A percentile compares a stretch with the other conserved stretches of the same genome.
These are phyloP conservation scores for Phytopythium ostracodes DNA, from an alignment of 352 stramenopile species.

Conservation along the genomic window DNA sequence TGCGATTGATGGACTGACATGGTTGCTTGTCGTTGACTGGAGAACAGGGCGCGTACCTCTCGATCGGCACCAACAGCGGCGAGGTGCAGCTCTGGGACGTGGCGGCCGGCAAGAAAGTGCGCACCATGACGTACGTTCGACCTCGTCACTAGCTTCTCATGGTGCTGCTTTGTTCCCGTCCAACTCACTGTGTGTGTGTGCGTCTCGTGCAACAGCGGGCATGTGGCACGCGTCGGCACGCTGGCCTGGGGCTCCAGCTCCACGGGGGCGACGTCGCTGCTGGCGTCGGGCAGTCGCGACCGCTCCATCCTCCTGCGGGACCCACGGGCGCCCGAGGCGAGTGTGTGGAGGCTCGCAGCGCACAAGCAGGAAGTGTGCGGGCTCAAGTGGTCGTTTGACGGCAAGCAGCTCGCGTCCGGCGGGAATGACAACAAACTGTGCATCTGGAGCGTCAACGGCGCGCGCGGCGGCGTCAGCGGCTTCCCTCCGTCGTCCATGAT, in stretches of 20 bases:
- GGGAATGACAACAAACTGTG: slow-evolving; percentile 99
- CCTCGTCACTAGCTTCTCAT: not conserved
- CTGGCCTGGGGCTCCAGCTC: slow-evolving; percentile 89
- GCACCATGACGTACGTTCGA: slow-evolving; percentile 78
- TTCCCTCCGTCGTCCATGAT: slow-evolving; percentile 21
- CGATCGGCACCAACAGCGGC: slow-evolving; percentile 92
- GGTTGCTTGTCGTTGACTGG: not conserved
- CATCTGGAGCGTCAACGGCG: slow-evolving; percentile 90
- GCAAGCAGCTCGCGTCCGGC: slow-evolving; percentile 88
- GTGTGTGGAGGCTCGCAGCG: slow-evolving; percentile 50
- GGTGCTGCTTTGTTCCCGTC: not conserved
- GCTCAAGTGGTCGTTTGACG: slow-evolving; percentile 96
- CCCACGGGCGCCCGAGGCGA: slow-evolving; percentile 63
- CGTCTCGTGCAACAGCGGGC: slow-evolving; percentile 44
- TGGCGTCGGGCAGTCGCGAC: slow-evolving; percentile 95
- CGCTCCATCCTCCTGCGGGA: slow-evolving; percentile 93
- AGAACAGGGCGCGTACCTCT: slow-evolving; percentile 84
- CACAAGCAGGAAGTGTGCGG: slow-evolving; percentile 93
- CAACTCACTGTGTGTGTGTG: not conserved
- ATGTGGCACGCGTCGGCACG: slow-evolving; percentile 91
- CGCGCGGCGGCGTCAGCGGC: slow-evolving; percentile 8
- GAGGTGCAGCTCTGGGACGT: slow-evolving; percentile 96
- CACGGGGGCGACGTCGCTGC: slow-evolving; percentile 18
- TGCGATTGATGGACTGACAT: slow-evolving; percentile 1
- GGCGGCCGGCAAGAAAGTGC: slow-evolving; percentile 79